A percentile compares a stretch with the other conserved stretches of the same genome.
phyloP scores from a whole-genome alignment of 257 asterid genomes.

The Nicotiana undulata region DNA sequence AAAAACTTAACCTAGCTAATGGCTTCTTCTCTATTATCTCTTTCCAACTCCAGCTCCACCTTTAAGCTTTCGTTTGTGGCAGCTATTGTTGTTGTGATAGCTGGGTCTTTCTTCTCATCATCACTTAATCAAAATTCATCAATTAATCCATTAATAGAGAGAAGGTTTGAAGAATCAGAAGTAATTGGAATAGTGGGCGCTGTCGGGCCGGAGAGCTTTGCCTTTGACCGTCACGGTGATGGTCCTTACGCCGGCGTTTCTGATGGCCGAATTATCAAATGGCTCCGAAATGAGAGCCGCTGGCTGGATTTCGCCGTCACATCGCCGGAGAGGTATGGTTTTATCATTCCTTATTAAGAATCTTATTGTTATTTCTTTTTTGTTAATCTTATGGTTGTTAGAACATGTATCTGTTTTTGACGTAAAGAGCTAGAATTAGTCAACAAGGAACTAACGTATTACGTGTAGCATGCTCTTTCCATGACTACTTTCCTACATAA shows the following conservation, averaged over 20 bases:
- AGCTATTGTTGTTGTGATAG: background rate
- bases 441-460: background rate
- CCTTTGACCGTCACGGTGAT: slow-evolving; percentile 35
- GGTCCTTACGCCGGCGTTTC: slow-evolving; percentile 73
- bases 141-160: background rate
- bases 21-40: background rate
- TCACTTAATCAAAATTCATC: background rate
- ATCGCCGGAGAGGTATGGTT: slow-evolving; percentile 33
- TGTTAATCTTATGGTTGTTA: background rate
- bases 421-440: background rate
- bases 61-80: background rate
- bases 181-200: slow-evolving; percentile 12
- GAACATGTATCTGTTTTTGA: background rate
- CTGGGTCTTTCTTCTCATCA: background rate
- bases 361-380: too few species aligned
- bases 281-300: slow-evolving; percentile 42
- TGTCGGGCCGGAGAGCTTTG: slow-evolving; percentile 58
- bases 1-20: background rate
- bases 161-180: background rate
- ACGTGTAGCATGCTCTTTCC: background rate
- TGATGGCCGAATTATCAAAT: slow-evolving; percentile 61
- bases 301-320: slow-evolving; percentile 65
- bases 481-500: background rate
- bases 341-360: too few species aligned
- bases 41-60: background rate